phyloP scores from a whole-genome alignment of 2,329 filamentous ascomycete species.

The Colletotrichum simmondsii region DNA sequence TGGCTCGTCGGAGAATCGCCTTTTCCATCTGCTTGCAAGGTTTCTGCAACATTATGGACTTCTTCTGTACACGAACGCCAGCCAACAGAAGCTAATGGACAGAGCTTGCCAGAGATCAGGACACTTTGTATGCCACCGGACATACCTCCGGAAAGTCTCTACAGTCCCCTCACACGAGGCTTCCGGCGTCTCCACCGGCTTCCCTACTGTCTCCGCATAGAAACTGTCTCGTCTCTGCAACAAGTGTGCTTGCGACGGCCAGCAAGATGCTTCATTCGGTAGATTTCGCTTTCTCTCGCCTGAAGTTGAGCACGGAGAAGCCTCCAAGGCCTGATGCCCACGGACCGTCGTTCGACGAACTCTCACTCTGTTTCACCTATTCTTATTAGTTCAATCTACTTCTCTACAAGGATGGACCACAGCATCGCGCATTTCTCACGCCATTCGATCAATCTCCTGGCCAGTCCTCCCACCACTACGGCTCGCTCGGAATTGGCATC shows the following conservation, averaged over 20 bases:
- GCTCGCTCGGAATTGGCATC: constrained; percentile 13
- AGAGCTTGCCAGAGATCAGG: neutral
- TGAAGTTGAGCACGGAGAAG: constrained; percentile 27
- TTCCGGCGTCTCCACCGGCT: neutral
- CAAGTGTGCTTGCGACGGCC: constrained; percentile 17
- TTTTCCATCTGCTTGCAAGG: neutral
- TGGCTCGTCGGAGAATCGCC: neutral
- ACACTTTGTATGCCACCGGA: neutral
- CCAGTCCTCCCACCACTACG: constrained; percentile 9
- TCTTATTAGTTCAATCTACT: constrained; percentile 2
- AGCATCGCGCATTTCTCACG: neutral
- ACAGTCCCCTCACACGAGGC: neutral
- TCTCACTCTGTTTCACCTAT: constrained; percentile 29
- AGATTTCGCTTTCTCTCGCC: neutral
- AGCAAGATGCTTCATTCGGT: constrained; percentile 8
- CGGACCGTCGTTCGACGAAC: constrained; percentile 25
- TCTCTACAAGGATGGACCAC: neutral
- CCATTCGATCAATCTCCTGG: neutral
- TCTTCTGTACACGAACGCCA: neutral
- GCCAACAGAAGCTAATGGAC: neutral
- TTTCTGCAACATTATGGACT: neutral
- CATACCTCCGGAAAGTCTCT: neutral
- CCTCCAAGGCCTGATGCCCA: constrained; percentile 23
- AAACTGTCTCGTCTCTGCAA: constrained; percentile 16
- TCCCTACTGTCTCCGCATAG: constrained; percentile 10